Base-by-base conservation (phyloP, 2,329 filamentous ascomycete species). In the Zalaria sp. region DNA sequence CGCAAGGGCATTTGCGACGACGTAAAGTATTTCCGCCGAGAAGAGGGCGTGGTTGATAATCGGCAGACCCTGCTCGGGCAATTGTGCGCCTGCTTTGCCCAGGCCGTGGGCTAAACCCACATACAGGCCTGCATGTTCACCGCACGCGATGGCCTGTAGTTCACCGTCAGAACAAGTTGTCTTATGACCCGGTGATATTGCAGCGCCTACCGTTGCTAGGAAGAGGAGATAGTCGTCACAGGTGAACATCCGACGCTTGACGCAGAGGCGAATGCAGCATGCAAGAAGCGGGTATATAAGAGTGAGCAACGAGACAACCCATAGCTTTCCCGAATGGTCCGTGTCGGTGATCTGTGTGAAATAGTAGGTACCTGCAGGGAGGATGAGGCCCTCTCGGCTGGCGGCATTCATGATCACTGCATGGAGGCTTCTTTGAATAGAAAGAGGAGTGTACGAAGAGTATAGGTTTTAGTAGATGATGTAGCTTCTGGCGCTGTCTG, bases 231-330 rank as follows among this genome's bases (percentile, higher is more conserved):
- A 32, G n/a, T 32, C 29, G n/a, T 32, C 29, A n/a, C 7, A 7
- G 7, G 7, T n/a, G n/a, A 7, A 32, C 29, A 32, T 32, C 29
- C 29, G 7, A 7, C 29, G 7, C 29, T n/a, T 32, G 29, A 32
- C 29, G 29, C n/a, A n/a, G 29, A 32, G 29, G 7, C 29, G 7
- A n/a, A 32, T 32, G 29, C 7, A 32, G 29, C 29, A 32, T 43
- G 25, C 35, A 4, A 51, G 46, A n/a, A 38, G 38, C n/a, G 46
- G 38, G 31, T 50, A 50, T 25, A 47, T 43, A 9, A 49, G 26
- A 31, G 44, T 43, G 26, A 50, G 45, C 26, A 50, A 46, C 5
- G 43, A 42, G 27, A 43, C 38, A 37, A 50, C 47, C 48, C 48
- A 50, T 25, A 50, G 43, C 27, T 41, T 42, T 25, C 45, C 48